A percentile compares a stretch with the other conserved stretches of the same genome.
phyloP scores from a whole-genome alignment of 768 basidiomycete species.

The Wakefieldia striispora region DNA sequence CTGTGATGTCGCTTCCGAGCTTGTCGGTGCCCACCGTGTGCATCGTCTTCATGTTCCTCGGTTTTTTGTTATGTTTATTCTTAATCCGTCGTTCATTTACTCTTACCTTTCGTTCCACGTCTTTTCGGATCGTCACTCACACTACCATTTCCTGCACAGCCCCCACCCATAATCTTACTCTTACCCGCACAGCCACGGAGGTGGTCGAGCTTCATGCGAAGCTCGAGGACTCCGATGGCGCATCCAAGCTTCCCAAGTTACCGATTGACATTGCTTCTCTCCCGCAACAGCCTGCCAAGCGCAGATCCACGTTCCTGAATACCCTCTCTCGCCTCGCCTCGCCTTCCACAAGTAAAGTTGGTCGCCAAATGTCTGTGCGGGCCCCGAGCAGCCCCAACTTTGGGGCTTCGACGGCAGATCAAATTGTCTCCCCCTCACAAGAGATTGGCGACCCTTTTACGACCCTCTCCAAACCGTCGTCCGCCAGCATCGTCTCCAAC shows the following conservation, averaged over 20 bases:
- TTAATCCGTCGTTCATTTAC: slow-evolving; percentile 14
- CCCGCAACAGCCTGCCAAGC: slow-evolving; percentile 55
- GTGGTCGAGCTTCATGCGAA: slow-evolving; percentile 80
- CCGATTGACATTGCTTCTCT: slow-evolving; percentile 58
- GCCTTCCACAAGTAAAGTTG: slow-evolving; percentile 56
- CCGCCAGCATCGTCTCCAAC: slow-evolving; percentile 17
- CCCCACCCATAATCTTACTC: slow-evolving; percentile 85
- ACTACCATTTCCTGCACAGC: slow-evolving; percentile 46
- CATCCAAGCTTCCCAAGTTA: slow-evolving; percentile 54
- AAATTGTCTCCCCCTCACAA: slow-evolving; percentile 46
- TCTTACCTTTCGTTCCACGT: slow-evolving; percentile 14
- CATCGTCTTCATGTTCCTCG: slow-evolving; percentile 16
- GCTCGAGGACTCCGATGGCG: slow-evolving; percentile 63
- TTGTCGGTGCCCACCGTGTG: slow-evolving; percentile 23
- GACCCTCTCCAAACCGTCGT: slow-evolving; percentile 33
- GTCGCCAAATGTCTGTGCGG: slow-evolving; percentile 40
- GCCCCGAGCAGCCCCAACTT: slow-evolving; percentile 28
- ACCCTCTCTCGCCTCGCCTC: slow-evolving; percentile 83
- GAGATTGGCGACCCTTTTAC: slow-evolving; percentile 66
- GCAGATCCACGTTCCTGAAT: slow-evolving; percentile 82
- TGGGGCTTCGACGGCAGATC: slow-evolving; percentile 34
- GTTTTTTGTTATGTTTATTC: slow-evolving; percentile 9
- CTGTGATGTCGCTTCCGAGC: slow-evolving; percentile 25
- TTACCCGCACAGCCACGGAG: slow-evolving; percentile 75
- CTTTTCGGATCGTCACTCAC: slow-evolving; percentile 27